Evolutionary conservation across 139 green algal genomes (phyloP), one percentile per base, ranked within the genome.

Genomic region (Picocystis salinarum): DNA sequence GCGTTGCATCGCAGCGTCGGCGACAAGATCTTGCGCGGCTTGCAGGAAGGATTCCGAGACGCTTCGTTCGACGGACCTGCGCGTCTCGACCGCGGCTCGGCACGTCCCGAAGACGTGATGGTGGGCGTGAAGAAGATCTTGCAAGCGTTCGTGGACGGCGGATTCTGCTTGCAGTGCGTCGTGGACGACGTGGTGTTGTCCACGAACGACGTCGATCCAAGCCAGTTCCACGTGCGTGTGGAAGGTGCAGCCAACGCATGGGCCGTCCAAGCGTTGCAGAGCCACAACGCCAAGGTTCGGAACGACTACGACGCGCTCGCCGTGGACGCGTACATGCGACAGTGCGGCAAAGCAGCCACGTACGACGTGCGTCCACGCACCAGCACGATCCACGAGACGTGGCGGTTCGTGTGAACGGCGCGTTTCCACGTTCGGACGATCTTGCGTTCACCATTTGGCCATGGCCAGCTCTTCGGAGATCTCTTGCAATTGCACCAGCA

Each of bases 231-330:
- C 3, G 58, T 82, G 28, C 45, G 36, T 4, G 4, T 78, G 4
- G 44, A 70, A 6, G 73, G 72, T 2, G 58, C 72, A 0, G 69
- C 64, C 45, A 83, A 74, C 51, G 52, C 83, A 15, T 85, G 75
- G 75, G 58, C 64, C 72, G 51, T 29, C 56, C 6, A 11, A 27
- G 6, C 20, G 28, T 45, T 87, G 24, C 53, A 48, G 1, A 67
- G 57, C 33, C 50, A 63, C 27, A 47, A 58, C 3, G 48, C 57
- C 9, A 6, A 48, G 18, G 48, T 84, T 2, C 34, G 61, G 20
- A 73, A 74, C 40, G 42, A 52, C 23, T 75, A 79, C 34, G 61
- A 74, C 28, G 67, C 50, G 2, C 61, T 77, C 30, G 52, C 50
- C 0, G 39, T 75, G 2, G 59, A 50, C 9, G 71, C 68, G 0